Evolutionary conservation across 768 basidiomycete genomes (phyloP), one percentile per base, ranked within the genome.

Genomic region (Cyathus striatus): DNA sequence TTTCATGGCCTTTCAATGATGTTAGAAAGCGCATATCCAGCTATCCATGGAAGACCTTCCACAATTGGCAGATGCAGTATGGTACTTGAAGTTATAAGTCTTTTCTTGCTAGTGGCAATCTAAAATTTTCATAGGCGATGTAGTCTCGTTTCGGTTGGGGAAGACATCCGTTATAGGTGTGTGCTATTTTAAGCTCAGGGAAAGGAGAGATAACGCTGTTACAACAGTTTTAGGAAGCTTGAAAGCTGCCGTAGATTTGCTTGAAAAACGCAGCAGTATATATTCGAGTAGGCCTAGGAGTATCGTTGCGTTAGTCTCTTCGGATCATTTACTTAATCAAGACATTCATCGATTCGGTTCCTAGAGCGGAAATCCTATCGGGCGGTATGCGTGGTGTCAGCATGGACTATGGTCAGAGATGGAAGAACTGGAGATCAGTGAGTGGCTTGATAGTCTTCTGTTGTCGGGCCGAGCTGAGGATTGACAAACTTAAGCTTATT

Each of bases 371-470:
- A 38, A 58, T 66, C 16, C 47, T 63, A 23, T 58, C 61, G 9
- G 56, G 56, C 3, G 58, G 59, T 2, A 59, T 64, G 61, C 45
- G 62, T 39, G 64, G 63, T 1, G 50, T 62, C 13, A 55, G 51
- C 7, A 62, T 64, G 60, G 58, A 60, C 0, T 60, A 62, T 40
- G 60, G 60, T 10, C 51, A 52, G 38, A 45, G 54, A 17, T 66
- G 63, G 56, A 54, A 61, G 14, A 58, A 56, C 21, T 66, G 62
- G 62, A 52, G 59, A 54, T 53, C 59, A 24, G 64, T 64, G 27
- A 42, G 60, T 49, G 3, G 3, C 13, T 12, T 17, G 40, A 13
- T 45, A 44, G 38, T 34, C 33, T 46, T 17, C 38, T 40, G 13
- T 47, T 22, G 5, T 22, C 24, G 16, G 3, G 44, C 24, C 41